Percentiles rank a stretch among this genome's conserved stretches.
These are phyloP conservation scores for Musa troglodytarum DNA, from an alignment of 176 grass and related monocot species.

Conservation along the genomic window DNA sequence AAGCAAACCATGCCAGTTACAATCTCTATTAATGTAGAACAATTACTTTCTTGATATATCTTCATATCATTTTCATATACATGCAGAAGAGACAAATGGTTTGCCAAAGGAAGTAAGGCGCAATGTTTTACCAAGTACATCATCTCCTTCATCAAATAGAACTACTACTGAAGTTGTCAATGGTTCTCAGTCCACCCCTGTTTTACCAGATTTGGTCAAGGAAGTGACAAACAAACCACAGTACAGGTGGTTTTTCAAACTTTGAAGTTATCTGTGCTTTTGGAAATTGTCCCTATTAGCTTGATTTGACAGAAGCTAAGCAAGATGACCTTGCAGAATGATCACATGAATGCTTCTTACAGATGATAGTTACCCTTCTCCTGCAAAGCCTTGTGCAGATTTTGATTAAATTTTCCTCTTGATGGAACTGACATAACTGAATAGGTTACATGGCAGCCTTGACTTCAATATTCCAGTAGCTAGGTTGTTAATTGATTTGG, in stretches of 20 bases:
- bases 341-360: background rate
- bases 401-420: background rate
- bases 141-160: constrained; percentile 9
- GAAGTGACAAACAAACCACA: constrained; percentile 22
- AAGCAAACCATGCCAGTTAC: background rate
- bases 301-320: background rate
- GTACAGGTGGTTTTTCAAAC: constrained; percentile 28
- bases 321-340: background rate
- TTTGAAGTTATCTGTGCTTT: background rate
- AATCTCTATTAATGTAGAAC: constrained; percentile 1
- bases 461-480: background rate
- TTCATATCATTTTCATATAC: background rate
- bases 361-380: background rate
- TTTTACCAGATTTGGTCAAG: constrained; percentile 15
- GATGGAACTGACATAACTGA: background rate
- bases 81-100: constrained; percentile 30
- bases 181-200: background rate
- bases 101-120: constrained; percentile 8
- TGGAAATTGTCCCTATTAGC: background rate
- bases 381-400: too few relatives aligned
- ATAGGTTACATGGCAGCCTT: background rate
- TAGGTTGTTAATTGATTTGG: background rate
- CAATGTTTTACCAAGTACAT: constrained; percentile 4
- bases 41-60: background rate
- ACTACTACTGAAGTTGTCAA: constrained; percentile 11